Conservation (phyloP, 306 rosid genomes). For the Lupinus albus region DNA sequence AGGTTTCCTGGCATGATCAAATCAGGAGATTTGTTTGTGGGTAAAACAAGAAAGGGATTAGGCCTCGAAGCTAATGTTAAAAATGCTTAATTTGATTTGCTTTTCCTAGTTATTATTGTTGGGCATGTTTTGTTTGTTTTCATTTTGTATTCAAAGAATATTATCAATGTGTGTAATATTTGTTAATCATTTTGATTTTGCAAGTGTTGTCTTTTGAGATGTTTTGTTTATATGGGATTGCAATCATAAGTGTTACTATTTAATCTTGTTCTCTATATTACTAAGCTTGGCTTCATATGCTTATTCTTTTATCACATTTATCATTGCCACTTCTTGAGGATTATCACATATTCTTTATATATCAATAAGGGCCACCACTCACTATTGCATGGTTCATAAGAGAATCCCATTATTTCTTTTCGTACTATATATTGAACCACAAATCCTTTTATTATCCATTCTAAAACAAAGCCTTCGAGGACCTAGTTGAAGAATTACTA, state of each 20-base stretch:
- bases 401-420: too few relatives aligned
- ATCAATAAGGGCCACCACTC: too few relatives aligned
- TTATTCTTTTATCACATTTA: too few relatives aligned
- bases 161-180: constrained; percentile 21
- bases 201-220: constrained; percentile 13
- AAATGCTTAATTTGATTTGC: constrained; percentile 35
- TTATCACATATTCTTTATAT: too few relatives aligned
- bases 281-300: too few relatives aligned
- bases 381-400: too few relatives aligned
- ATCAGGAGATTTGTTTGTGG: constrained; percentile 81
- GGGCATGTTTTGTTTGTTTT: constrained; percentile 17
- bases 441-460: too few relatives aligned
- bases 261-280: too few relatives aligned
- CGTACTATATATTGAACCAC: too few relatives aligned
- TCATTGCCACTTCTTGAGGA: too few relatives aligned
- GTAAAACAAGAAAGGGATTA: constrained; percentile 69
- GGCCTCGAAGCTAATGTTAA: constrained; percentile 56
- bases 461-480: too few relatives aligned
- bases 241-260: neutral
- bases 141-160: constrained; percentile 2
- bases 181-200: constrained; percentile 35
- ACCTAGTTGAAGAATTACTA: too few relatives aligned
- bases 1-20: constrained; percentile 69
- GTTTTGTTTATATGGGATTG: neutral
- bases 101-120: neutral